A percentile compares a stretch with the other conserved stretches of the same genome.
Conservation (phyloP, 345 rosid species). For the Nasturtium officinale region DNA sequence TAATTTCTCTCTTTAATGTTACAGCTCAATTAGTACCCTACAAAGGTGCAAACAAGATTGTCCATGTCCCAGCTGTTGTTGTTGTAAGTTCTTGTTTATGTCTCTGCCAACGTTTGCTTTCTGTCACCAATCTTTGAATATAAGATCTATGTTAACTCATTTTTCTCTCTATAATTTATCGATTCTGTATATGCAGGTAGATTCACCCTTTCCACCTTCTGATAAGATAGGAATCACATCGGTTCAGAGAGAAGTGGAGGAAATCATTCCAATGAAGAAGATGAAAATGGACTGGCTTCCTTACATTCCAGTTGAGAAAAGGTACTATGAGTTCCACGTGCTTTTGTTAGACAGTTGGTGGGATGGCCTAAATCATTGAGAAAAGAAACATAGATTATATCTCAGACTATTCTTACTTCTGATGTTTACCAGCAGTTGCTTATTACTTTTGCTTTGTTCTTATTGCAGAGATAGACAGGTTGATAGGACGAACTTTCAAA, state of each 20-base stretch:
- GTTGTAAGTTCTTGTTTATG: slow-evolving; percentile 63
- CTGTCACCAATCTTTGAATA: neutral
- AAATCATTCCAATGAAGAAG: slow-evolving; percentile 94
- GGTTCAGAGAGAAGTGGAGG: slow-evolving; percentile 94
- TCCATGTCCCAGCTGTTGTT: slow-evolving; percentile 74
- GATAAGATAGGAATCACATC: slow-evolving; percentile 96
- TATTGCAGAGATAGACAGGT: slow-evolving; percentile 76
- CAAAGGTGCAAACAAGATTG: slow-evolving; percentile 56
- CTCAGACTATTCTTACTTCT: neutral
- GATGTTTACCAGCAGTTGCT: slow-evolving; percentile 24
- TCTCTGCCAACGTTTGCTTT: slow-evolving; percentile 17
- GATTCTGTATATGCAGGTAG: slow-evolving; percentile 57
- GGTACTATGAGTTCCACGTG: slow-evolving; percentile 49
- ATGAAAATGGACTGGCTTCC: slow-evolving; percentile 99
- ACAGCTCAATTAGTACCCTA: slow-evolving; percentile 90
- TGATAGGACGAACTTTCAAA: slow-evolving; percentile 71
- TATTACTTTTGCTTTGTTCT: slow-evolving; percentile 27
- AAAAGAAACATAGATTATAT: neutral
- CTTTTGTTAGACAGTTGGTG: slow-evolving; percentile 15
- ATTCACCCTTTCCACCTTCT: slow-evolving; percentile 91
- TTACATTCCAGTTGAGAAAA: slow-evolving; percentile 79
- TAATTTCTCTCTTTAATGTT: slow-evolving; percentile 22
- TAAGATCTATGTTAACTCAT: neutral
- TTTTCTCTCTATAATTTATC: slow-evolving; percentile 14
- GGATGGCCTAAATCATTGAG: slow-evolving; percentile 10